Conservation (phyloP, 1,284 basidiomycete genomes). For the Rhizoctonia solani region DNA sequence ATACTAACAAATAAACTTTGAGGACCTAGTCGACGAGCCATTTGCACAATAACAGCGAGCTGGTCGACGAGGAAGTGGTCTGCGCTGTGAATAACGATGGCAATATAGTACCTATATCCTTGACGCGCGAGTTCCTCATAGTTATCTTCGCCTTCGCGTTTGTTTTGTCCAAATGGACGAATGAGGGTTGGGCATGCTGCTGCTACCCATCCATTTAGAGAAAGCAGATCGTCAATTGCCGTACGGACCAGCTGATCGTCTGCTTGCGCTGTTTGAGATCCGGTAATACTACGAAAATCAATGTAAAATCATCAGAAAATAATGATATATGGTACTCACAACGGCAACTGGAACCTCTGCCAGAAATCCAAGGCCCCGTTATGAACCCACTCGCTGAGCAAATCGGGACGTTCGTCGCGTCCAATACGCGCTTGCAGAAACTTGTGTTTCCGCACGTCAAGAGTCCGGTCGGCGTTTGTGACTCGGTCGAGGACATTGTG, state of each 20-base stretch:
- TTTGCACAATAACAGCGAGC: conserved; percentile 91
- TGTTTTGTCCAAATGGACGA: conserved; percentile 88
- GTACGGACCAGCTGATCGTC: conserved; percentile 85
- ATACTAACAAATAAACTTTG: conserved; percentile 92
- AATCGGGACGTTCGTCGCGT: conserved; percentile 77
- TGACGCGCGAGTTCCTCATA: conserved; percentile 84
- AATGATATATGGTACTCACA: conserved; percentile 54
- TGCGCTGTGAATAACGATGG: conserved; percentile 91
- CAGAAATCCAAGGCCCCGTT: conserved; percentile 86
- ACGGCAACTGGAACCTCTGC: conserved; percentile 87
- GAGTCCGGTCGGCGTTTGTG: conserved; percentile 75
- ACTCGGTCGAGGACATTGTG: conserved; percentile 88
- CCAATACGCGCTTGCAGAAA: conserved; percentile 87
- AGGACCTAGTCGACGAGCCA: conserved; percentile 84
- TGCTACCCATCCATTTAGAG: conserved; percentile 99
- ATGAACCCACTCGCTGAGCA: conserved; percentile 73
- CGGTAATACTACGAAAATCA: conserved; percentile 61
- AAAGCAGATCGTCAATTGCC: conserved; percentile 87
- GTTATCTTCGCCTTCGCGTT: conserved; percentile 77
- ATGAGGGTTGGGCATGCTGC: conserved; percentile 88
- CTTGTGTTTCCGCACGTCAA: conserved; percentile 84
- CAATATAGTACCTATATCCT: conserved; percentile 89
- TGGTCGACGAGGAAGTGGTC: conserved; percentile 98
- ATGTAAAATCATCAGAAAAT: conserved; percentile 17
- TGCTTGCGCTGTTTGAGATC: conserved; percentile 79